Evolutionary conservation across 2,329 filamentous ascomycete species (phyloP), one percentile per base, ranked within the genome.

Genomic region (Pochonia chlamydosporia): DNA sequence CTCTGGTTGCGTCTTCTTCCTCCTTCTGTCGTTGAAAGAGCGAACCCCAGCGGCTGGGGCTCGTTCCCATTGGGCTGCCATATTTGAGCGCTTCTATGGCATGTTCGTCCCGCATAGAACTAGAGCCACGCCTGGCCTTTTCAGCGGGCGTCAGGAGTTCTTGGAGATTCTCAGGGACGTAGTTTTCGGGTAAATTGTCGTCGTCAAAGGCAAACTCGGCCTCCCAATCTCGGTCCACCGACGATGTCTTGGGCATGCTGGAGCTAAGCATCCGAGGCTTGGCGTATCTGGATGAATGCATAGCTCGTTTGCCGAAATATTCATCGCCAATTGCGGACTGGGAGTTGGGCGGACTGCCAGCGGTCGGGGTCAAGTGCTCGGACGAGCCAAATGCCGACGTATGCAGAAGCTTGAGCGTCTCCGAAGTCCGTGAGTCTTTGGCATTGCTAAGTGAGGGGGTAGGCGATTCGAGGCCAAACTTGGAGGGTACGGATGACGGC

Each of bases 401-500:
- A 60, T 84, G 82, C 18, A 85, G 66, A 49, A 77, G 71, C 62
- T 84, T 84, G 23, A 86, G 68, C 6, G 81, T 79, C 56, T 84
- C 81, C 3, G 80, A 83, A 3, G 80, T 79, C 43, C 78, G 73
- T 3, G 71, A 68, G 43, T 84, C 81, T 55, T 81, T 81, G 48
- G 74, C 82, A 25, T 74, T 75, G 60, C 73, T 78, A 35, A 89
- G 75, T 1, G 89, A 90, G 2, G 85, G 81, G 2, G 89, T 86
- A 5, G 90, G 90, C 8, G 87, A 90, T 44, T 96, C 91, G 55
- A 96, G 73, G 13, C 88, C 88, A 59, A 97, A 96, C 58, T 92
- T 89, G 44, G 89, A 88, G 9, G 93, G 93, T 10, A 97, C 87
- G 0, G 92, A 97, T 0, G 91, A 89, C 7, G 92, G 91, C 66